phyloP scores from a whole-genome alignment of 331 rosid genomes.

The Pyracantha coccinea region DNA sequence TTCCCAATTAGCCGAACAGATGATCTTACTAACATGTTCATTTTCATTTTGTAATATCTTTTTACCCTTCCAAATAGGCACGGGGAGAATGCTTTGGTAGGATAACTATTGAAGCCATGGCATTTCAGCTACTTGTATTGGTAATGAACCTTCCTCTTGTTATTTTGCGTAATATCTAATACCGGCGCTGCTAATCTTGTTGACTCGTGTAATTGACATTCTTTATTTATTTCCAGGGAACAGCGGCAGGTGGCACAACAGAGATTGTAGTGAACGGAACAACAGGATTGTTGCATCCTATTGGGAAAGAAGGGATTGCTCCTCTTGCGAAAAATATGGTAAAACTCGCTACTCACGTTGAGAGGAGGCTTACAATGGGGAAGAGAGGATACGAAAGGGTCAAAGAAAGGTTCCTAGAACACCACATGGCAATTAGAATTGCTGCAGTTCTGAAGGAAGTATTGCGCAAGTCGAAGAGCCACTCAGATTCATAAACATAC shows the following conservation, averaged over 20 bases:
- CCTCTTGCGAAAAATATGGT: constrained; percentile 25
- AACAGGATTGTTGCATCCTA: constrained; percentile 27
- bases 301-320: constrained; percentile 21
- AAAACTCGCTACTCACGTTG: constrained; percentile 26
- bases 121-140: constrained; percentile 35
- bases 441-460: constrained; percentile 14
- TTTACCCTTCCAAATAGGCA: constrained; percentile 4
- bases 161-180: neutral
- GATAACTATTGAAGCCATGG: constrained; percentile 35
- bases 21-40: neutral
- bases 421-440: constrained; percentile 20
- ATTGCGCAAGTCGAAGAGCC: constrained; percentile 12
- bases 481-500: constrained; percentile 7
- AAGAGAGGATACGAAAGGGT: constrained; percentile 33
- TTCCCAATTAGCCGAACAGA: no score
- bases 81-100: constrained; percentile 36
- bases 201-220: no score
- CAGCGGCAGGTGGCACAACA: constrained; percentile 28
- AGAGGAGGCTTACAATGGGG: constrained; percentile 36
- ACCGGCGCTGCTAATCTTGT: neutral
- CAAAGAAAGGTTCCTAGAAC: constrained; percentile 16
- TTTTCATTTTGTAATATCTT: neutral
- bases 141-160: constrained; percentile 3
- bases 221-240: constrained; percentile 12
- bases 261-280: constrained; percentile 33